phyloP scores from a whole-genome alignment of 176 grass and related monocot genomes.

The Coix lacrymajobi region DNA sequence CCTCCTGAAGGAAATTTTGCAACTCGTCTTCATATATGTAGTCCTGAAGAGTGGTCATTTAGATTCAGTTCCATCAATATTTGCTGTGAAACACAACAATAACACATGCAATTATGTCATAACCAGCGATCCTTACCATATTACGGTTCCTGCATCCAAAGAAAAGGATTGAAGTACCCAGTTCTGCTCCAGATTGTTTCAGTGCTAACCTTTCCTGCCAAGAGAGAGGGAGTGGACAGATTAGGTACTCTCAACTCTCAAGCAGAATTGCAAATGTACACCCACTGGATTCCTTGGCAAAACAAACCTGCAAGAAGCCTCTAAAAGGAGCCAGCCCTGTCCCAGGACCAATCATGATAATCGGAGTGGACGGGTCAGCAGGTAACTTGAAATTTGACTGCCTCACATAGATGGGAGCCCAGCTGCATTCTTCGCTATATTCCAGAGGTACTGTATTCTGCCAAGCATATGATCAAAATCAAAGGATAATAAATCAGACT shows the following conservation, averaged over 20 bases:
- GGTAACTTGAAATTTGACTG: conserved; percentile 94
- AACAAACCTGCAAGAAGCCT: conserved; percentile 95
- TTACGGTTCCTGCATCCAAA: conserved; percentile 94
- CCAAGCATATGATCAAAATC: background rate
- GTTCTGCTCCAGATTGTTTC: conserved; percentile 66
- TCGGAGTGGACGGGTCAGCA: conserved; percentile 56
- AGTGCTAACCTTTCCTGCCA: conserved; percentile 82
- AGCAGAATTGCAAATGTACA: background rate
- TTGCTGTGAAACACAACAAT: background rate
- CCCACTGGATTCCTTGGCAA: background rate
- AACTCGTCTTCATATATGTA: conserved; percentile 95
- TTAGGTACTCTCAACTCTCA: background rate
- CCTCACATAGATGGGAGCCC: conserved; percentile 93
- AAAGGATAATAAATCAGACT: conserved; percentile 20
- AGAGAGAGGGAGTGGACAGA: background rate
- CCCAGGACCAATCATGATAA: conserved; percentile 99
- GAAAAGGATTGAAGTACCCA: conserved; percentile 69
- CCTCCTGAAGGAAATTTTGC: conserved; percentile 63
- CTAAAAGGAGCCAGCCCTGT: conserved; percentile 93
- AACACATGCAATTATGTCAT: background rate
- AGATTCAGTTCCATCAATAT: conserved; percentile 1
- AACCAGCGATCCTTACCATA: conserved; percentile 44
- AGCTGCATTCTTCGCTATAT: conserved; percentile 81
- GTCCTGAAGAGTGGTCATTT: conserved; percentile 49
- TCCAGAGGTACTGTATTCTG: conserved; percentile 79